Evolutionary conservation across 345 rosid species (phyloP).

Genomic region (Eucalyptus curtisii): DNA sequence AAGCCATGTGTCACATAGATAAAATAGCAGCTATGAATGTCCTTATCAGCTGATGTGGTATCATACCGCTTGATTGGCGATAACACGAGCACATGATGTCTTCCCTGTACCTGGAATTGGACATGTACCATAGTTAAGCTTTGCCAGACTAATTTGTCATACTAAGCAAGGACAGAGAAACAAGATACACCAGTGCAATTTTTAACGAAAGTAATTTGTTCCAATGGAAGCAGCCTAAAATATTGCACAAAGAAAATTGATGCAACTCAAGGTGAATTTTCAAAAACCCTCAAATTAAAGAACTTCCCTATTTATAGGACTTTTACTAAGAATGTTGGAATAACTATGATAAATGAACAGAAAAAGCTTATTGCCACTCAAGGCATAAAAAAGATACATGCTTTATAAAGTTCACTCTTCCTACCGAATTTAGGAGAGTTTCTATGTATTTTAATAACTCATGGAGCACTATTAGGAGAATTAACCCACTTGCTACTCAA

Average conservation of each 20-base stretch:
- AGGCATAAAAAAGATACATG: neutral
- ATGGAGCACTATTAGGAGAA: neutral
- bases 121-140: neutral
- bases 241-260: neutral
- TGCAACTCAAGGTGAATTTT: neutral
- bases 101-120: conserved; percentile 77
- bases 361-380: neutral
- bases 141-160: neutral
- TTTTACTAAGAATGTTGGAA: neutral
- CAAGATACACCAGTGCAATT: neutral
- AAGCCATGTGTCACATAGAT: neutral
- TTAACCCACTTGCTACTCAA: neutral
- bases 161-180: neutral
- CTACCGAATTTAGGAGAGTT: neutral
- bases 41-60: neutral
- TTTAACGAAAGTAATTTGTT: neutral
- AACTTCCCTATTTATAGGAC: neutral
- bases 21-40: neutral
- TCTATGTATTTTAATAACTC: neutral
- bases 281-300: neutral
- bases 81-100: conserved; percentile 91
- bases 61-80: conserved; percentile 84
- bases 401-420: neutral
- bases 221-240: neutral
- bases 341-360: neutral